These are phyloP conservation scores for Zea mays DNA, from an alignment of 176 grass and related monocot species.

Conservation along the genomic window Zm-B73-REFERENCE-NAM-5.0 NC_050097.1:58993001-58993500, in stretches of 20 bases:
- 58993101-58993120: slow-evolving; percentile 95
- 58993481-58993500: slow-evolving; percentile 44
- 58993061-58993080: slow-evolving; percentile 68
- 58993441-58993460: slow-evolving; percentile 74
- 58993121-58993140: slow-evolving; percentile 74
- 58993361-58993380: slow-evolving; percentile 4
- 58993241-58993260: slow-evolving; percentile 69
- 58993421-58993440: slow-evolving; percentile 57
- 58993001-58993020: slow-evolving; percentile 68
- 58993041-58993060: slow-evolving; percentile 98
- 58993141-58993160: slow-evolving; percentile 86
- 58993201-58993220: slow-evolving; percentile 51
- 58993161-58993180: slow-evolving; percentile 67
- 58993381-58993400: slow-evolving; percentile 41
- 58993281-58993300: slow-evolving; percentile 78
- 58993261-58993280: slow-evolving; percentile 78
- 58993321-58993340: slow-evolving; percentile 79
- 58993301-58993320: slow-evolving; percentile 92
- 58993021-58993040: slow-evolving; percentile 96
- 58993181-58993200: slow-evolving; percentile 54
- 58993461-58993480: slow-evolving; percentile 72
- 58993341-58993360: slow-evolving; percentile 31
- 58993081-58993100: slow-evolving; percentile 69
- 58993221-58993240: slow-evolving; percentile 49
- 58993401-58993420: slow-evolving; percentile 50